These are phyloP conservation scores for Rhododendron kiyosumense DNA, from an alignment of 148 eudicot species.

Conservation along the genomic window DNA sequence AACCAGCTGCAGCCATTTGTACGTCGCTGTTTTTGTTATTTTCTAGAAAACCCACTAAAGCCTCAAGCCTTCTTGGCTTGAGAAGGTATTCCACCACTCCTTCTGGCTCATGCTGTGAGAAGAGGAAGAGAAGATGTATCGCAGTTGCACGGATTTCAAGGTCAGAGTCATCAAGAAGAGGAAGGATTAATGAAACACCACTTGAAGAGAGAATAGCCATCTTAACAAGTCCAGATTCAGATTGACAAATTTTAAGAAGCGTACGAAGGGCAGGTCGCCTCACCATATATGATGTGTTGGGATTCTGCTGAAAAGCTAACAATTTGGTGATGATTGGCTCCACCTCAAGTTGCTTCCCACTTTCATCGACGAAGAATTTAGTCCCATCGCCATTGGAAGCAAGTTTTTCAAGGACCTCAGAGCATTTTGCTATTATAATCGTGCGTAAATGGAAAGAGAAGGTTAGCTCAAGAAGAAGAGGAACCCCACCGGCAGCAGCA, in stretches of 20 bases:
- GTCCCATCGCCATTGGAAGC: constrained; percentile 34
- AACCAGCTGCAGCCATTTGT: constrained; percentile 43
- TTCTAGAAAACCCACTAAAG: constrained; percentile 34
- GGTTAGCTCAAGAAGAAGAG: constrained; percentile 22
- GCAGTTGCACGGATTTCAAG: constrained; percentile 28
- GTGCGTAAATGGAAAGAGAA: constrained; percentile 18
- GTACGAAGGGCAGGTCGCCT: constrained; percentile 28
- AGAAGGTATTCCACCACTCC: constrained; percentile 41
- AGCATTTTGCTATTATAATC: constrained; percentile 23
- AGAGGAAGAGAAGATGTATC: constrained; percentile 33
- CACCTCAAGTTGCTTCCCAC: constrained; percentile 22
- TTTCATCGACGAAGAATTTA: constrained; percentile 26
- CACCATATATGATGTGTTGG: constrained; percentile 15
- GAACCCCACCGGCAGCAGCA: constrained; percentile 29
- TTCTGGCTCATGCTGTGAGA: constrained; percentile 34
- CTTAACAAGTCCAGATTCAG: constrained; percentile 29
- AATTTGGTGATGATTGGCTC: constrained; percentile 19
- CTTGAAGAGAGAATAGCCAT: constrained; percentile 26
- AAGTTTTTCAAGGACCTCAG: constrained; percentile 31
- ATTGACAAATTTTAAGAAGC: constrained; percentile 28
- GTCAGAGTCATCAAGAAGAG: constrained; percentile 33
- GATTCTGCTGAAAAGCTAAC: constrained; percentile 28
- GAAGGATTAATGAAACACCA: constrained; percentile 31
- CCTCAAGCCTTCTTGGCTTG: constrained; percentile 35
- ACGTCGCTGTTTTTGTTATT: constrained; percentile 24